Percentiles rank a stretch among this genome's conserved stretches.
Evolutionary conservation across 2,329 filamentous ascomycete genomes (phyloP).

Genomic region (Monosporascus sp.): DNA sequence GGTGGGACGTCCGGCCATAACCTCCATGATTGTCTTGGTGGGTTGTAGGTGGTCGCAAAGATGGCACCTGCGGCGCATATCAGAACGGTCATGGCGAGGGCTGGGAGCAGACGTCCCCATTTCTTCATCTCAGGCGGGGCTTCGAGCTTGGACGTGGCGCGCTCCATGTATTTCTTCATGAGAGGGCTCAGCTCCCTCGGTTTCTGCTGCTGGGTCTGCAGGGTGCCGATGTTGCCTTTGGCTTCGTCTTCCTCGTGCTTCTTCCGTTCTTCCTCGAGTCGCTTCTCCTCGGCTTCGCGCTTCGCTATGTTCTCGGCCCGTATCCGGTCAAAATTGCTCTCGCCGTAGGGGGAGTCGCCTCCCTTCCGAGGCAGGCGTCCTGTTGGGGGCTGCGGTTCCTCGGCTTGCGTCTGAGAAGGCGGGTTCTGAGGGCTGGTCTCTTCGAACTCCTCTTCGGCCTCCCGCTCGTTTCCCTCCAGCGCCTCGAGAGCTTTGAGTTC

Average conservation of each 20-base stretch:
- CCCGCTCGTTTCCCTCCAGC: slow-evolving; percentile 15
- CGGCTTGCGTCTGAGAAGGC: slow-evolving; percentile 9
- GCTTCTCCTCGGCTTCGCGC: slow-evolving; percentile 41
- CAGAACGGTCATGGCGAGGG: slow-evolving; percentile 41
- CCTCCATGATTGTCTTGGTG: slow-evolving; percentile 41
- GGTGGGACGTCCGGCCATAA: slow-evolving; percentile 58
- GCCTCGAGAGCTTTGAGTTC: slow-evolving; percentile 51
- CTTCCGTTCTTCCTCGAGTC: slow-evolving; percentile 36
- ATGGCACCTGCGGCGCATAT: slow-evolving; percentile 38
- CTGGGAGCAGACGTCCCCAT: slow-evolving; percentile 53
- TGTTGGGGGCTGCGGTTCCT: slow-evolving; percentile 7
- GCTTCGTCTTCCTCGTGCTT: slow-evolving; percentile 37
- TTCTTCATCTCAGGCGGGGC: slow-evolving; percentile 45
- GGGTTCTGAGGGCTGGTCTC: slow-evolving; percentile 5
- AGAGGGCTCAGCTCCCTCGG: slow-evolving; percentile 32
- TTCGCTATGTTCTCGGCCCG: slow-evolving; percentile 48
- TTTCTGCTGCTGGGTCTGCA: slow-evolving; percentile 32
- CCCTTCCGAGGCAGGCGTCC: slow-evolving; percentile 25
- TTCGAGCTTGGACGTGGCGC: slow-evolving; percentile 45
- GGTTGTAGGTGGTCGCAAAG: slow-evolving; percentile 46
- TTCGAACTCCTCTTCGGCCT: slow-evolving; percentile 14
- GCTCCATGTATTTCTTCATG: slow-evolving; percentile 37
- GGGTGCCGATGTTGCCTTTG: slow-evolving; percentile 32
- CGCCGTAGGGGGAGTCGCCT: slow-evolving; percentile 50
- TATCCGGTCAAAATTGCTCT: slow-evolving; percentile 51